Conservation (phyloP, 495 filamentous ascomycete species). For the Daldinia decipiens region DNA sequence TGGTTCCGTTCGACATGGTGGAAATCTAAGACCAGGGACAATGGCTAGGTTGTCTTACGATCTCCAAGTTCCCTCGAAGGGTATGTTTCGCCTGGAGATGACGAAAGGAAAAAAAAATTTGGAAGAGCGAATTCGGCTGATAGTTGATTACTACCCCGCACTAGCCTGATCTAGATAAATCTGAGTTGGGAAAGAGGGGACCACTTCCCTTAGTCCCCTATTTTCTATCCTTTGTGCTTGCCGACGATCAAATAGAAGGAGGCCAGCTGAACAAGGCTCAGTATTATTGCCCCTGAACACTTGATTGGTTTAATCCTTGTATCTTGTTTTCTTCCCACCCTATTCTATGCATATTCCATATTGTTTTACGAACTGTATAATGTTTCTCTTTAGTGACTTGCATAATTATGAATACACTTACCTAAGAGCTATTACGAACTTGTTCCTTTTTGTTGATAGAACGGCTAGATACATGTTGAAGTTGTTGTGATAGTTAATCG, state of each 20-base stretch:
- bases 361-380: constrained; percentile 11
- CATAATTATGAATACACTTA: not conserved
- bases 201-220: not conserved
- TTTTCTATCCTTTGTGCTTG: constrained; percentile 2
- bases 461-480: too few relatives aligned
- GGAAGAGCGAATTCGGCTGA: constrained; percentile 38
- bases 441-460: too few relatives aligned
- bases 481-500: too few relatives aligned
- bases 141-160: constrained; percentile 39
- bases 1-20: constrained; percentile 40
- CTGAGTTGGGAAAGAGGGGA: not conserved
- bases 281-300: constrained; percentile 3
- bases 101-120: constrained; percentile 23
- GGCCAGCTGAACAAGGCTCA: constrained; percentile 4
- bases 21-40: constrained; percentile 1
- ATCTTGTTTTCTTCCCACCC: not conserved
- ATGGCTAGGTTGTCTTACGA: constrained; percentile 15
- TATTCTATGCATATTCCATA: not conserved
- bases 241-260: constrained; percentile 4
- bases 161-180: constrained; percentile 32
- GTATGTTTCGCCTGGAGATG: constrained; percentile 30
- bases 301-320: constrained; percentile 16
- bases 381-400: constrained; percentile 8
- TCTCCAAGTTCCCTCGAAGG: constrained; percentile 33
- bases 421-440: too few relatives aligned